These are phyloP conservation scores for Elsinoe ampelina DNA, from an alignment of 2,329 filamentous ascomycete species.

Conservation along the genomic window DNA sequence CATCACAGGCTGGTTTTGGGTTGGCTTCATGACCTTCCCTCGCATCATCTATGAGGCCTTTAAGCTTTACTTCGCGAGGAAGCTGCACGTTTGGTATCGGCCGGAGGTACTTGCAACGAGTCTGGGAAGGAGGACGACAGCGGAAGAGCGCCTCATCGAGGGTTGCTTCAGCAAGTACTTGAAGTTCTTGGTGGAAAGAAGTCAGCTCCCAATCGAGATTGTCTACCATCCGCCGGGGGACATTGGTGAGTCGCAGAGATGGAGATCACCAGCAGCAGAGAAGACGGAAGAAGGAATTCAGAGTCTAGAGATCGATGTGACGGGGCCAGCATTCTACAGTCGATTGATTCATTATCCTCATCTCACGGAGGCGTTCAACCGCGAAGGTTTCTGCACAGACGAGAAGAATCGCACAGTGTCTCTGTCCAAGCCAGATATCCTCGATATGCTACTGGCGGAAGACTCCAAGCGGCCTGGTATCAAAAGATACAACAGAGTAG, in stretches of 20 bases:
- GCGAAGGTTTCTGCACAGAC: conserved; percentile 43
- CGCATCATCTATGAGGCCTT: conserved; percentile 54
- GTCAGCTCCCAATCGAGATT: conserved; percentile 38
- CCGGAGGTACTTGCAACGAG: conserved; percentile 53
- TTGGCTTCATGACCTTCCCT: conserved; percentile 56
- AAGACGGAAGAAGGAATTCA: conserved; percentile 25
- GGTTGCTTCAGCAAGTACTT: conserved; percentile 33
- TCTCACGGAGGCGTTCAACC: conserved; percentile 52
- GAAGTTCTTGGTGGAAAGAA: conserved; percentile 40
- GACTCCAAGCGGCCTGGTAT: background rate
- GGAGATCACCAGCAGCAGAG: background rate
- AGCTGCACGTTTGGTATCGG: conserved; percentile 55
- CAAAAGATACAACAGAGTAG: background rate
- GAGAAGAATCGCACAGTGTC: conserved; percentile 51
- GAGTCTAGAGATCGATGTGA: conserved; percentile 47
- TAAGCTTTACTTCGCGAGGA: conserved; percentile 46
- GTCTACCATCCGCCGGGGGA: conserved; percentile 43
- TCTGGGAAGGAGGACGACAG: conserved; percentile 45
- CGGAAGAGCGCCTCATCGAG: conserved; percentile 38
- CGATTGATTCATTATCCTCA: conserved; percentile 55
- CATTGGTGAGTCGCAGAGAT: conserved; percentile 9
- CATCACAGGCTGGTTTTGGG: conserved; percentile 52
- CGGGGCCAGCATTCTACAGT: conserved; percentile 59
- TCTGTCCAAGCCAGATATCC: conserved; percentile 45
- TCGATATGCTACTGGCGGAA: conserved; percentile 37